Evolutionary conservation across 2,329 filamentous ascomycete genomes (phyloP), one percentile per base, ranked within the genome.

Genomic region (Corynespora cassiicola): DNA sequence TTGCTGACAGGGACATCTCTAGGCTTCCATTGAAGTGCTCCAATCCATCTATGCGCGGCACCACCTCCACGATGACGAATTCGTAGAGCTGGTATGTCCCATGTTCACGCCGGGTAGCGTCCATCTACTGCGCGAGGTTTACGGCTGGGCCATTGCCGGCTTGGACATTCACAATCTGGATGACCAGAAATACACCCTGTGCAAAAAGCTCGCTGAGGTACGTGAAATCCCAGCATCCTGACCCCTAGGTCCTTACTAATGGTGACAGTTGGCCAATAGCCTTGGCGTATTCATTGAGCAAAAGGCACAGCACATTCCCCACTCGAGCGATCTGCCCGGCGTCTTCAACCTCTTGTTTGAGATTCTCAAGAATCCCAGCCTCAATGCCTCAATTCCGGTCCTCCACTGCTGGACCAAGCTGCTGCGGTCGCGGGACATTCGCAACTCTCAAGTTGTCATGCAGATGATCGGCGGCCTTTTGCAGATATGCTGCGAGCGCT

Each of bases 121-220:
- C 26, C 76, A 79, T 23, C 77, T 95, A 6, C 82, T 91, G 53
- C 81, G 80, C 46, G 81, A 84, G 42, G 77, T 96, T 9, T 90
- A 89, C 56, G 82, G 86, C 46, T 94, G 88, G 87, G 88, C 89
- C 4, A 71, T 83, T 8, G 85, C 92, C 27, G 86, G 90, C 49
- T 81, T 89, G 42, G 85, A 91, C 49, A 79, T 88, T 3, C 81
- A 88, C 42, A 86, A 96, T 54, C 83, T 96, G 42, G 88, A 96
- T 52, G 90, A 96, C 58, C 86, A 90, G 59, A 95, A 90, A 63
- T 97, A 99, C 65, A 84, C 89, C 38, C 84, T 96, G 53, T 84
- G 88, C 25, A 97, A 97, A 73, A 96, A 95, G 69, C 82, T 97
- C 30, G 90, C 91, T 1, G 94, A 99, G 80, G 88, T 90, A 77